phyloP scores from a whole-genome alignment of 1,284 basidiomycete genomes.

The Sporisorium reilianum region DNA sequence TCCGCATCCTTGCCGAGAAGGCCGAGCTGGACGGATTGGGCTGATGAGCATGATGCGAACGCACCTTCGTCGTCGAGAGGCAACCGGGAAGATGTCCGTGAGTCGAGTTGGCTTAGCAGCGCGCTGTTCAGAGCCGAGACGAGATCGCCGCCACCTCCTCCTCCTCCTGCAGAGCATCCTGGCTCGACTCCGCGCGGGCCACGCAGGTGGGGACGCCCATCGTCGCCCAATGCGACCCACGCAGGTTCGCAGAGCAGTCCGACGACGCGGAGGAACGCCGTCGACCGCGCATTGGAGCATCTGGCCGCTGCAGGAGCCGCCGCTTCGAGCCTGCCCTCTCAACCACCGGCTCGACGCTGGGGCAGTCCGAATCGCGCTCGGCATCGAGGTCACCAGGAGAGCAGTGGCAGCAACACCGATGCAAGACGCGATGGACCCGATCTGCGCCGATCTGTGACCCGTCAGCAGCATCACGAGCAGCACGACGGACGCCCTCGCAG shows the following conservation, averaged over 20 bases:
- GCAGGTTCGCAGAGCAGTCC: slow-evolving; percentile 7
- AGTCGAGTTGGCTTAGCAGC: background rate
- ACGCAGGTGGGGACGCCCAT: slow-evolving; percentile 3
- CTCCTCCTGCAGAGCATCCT: background rate
- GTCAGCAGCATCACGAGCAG: slow-evolving; percentile 13
- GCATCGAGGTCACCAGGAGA: slow-evolving; percentile 6
- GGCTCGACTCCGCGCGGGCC: background rate
- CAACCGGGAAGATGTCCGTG: background rate
- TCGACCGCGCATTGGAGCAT: slow-evolving; percentile 30
- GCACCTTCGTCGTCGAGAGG: background rate
- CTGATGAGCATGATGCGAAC: slow-evolving; percentile 1
- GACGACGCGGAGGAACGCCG: slow-evolving; percentile 15
- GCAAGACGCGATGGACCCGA: slow-evolving; percentile 2
- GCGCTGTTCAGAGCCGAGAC: slow-evolving; percentile 26
- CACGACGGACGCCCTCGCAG: background rate
- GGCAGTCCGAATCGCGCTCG: slow-evolving; percentile 9
- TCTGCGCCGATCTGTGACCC: slow-evolving; percentile 8
- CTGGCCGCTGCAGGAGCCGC: slow-evolving; percentile 22
- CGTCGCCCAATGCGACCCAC: background rate
- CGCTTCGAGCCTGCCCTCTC: background rate
- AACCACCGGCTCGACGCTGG: slow-evolving; percentile 4
- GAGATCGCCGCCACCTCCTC: slow-evolving; percentile 17
- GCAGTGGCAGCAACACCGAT: background rate
- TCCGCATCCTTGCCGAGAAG: no score
- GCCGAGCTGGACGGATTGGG: slow-evolving; percentile 15